These are phyloP conservation scores for Prunus mongolica DNA, from an alignment of 306 rosid genomes.

Conservation along the genomic window DNA sequence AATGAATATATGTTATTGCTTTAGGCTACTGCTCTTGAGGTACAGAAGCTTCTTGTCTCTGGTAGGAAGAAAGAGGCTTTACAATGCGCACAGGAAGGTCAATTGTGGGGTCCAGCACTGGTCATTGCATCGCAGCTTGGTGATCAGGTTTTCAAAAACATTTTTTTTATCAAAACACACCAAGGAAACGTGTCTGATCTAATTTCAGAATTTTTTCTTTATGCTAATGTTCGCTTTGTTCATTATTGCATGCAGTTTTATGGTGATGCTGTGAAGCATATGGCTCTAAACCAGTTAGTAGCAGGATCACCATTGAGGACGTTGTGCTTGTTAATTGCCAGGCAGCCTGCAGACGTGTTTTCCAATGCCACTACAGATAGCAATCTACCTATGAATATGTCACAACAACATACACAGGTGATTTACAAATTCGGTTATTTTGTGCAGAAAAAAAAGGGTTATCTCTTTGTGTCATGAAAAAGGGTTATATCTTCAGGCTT, in stretches of 20 bases:
- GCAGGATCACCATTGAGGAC: slow-evolving; percentile 69
- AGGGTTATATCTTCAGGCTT: background rate
- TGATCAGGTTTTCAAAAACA: slow-evolving; percentile 43
- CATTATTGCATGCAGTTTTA: slow-evolving; percentile 45
- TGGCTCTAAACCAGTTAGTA: slow-evolving; percentile 64
- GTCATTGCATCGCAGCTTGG: slow-evolving; percentile 72
- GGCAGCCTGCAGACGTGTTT: slow-evolving; percentile 69
- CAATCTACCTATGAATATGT: slow-evolving; percentile 23
- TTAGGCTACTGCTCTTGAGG: slow-evolving; percentile 66
- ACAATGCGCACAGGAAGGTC: slow-evolving; percentile 67
- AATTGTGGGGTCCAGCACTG: slow-evolving; percentile 81
- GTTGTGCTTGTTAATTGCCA: slow-evolving; percentile 64
- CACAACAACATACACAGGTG: slow-evolving; percentile 55
- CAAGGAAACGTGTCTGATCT: background rate
- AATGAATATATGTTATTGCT: slow-evolving; percentile 22
- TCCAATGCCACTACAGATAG: slow-evolving; percentile 24
- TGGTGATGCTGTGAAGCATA: slow-evolving; percentile 67
- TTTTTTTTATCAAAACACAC: background rate
- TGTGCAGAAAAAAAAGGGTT: background rate
- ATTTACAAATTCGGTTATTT: slow-evolving; percentile 2
- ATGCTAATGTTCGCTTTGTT: slow-evolving; percentile 8
- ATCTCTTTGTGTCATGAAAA: background rate
- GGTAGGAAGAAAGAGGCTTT: slow-evolving; percentile 65
- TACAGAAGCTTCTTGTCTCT: slow-evolving; percentile 64
- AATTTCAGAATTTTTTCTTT: background rate